Conservation (phyloP, 2,329 filamentous ascomycete species). For the Exophiala viscosa region DNA sequence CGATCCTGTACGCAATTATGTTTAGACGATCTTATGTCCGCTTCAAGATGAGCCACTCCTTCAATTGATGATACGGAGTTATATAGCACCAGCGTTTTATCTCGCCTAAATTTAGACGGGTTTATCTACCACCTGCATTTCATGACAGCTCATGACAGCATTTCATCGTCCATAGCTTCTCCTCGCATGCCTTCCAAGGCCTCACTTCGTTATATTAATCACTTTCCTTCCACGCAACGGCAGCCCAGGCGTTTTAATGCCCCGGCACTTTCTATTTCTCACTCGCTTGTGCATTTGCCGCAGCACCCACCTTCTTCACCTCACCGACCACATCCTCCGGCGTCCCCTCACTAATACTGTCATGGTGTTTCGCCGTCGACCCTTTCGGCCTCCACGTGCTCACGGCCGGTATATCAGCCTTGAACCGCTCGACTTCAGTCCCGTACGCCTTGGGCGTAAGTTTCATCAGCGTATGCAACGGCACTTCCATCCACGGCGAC, state of each 20-base stretch:
- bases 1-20: too few relatives aligned
- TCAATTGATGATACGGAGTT: too few relatives aligned
- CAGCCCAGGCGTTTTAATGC: conserved; percentile 11
- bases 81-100: too few relatives aligned
- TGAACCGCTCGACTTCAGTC: conserved; percentile 81
- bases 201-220: too few relatives aligned
- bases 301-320: conserved; percentile 1
- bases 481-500: conserved; percentile 98
- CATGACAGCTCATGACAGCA: too few relatives aligned
- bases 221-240: conserved; percentile 13
- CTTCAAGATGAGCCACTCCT: too few relatives aligned
- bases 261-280: background rate
- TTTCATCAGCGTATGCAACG: conserved; percentile 93
- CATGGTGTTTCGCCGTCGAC: conserved; percentile 24
- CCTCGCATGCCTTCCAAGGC: too few relatives aligned
- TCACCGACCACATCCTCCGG: conserved; percentile 20
- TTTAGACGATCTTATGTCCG: too few relatives aligned
- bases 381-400: conserved; percentile 93
- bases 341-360: conserved; percentile 21
- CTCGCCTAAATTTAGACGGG: too few relatives aligned
- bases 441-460: conserved; percentile 91
- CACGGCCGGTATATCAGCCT: conserved; percentile 90
- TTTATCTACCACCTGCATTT: too few relatives aligned
- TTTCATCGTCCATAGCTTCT: too few relatives aligned
- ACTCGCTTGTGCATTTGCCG: background rate